These are phyloP conservation scores for Paracamarosporium sp. DNA, from an alignment of 2,329 filamentous ascomycete genomes.

Conservation along the genomic window DNA sequence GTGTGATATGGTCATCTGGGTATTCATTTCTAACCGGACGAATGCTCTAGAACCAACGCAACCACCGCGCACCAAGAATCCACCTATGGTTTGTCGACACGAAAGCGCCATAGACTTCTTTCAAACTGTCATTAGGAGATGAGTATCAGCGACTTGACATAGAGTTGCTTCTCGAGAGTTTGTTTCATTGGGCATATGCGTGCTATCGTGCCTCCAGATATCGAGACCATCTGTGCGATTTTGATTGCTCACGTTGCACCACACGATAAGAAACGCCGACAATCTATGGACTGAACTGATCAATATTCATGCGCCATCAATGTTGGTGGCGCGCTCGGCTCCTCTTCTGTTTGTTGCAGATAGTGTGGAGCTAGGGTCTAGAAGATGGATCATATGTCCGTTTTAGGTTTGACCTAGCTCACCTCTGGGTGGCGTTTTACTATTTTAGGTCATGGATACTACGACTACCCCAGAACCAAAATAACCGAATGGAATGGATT, in stretches of 20 bases:
- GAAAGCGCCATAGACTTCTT: not conserved
- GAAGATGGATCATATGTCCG: slow-evolving; percentile 15
- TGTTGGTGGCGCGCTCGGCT: not conserved
- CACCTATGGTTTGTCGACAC: not conserved
- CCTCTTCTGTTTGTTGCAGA: not conserved
- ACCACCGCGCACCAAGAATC: not conserved
- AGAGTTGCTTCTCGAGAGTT: not conserved
- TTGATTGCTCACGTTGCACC: not conserved
- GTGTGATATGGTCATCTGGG: no score
- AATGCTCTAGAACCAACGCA: not conserved
- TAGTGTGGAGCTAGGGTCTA: slow-evolving; percentile 9
- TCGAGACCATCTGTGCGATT: not conserved
- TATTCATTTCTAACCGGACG: not conserved
- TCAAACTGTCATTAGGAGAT: not conserved
- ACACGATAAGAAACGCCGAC: not conserved
- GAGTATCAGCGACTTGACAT: not conserved
- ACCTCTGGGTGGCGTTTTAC: slow-evolving; percentile 6
- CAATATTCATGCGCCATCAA: not conserved
- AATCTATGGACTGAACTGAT: no score
- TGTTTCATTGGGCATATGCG: not conserved
- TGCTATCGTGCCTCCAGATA: not conserved
- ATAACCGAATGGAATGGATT: slow-evolving; percentile 11
- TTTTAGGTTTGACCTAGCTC: slow-evolving; percentile 11
- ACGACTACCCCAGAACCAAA: not conserved
- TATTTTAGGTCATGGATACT: slow-evolving; percentile 8